These are phyloP conservation scores for Lathyrus aphaca DNA, from an alignment of 306 rosid species.

Conservation along the genomic window DNA sequence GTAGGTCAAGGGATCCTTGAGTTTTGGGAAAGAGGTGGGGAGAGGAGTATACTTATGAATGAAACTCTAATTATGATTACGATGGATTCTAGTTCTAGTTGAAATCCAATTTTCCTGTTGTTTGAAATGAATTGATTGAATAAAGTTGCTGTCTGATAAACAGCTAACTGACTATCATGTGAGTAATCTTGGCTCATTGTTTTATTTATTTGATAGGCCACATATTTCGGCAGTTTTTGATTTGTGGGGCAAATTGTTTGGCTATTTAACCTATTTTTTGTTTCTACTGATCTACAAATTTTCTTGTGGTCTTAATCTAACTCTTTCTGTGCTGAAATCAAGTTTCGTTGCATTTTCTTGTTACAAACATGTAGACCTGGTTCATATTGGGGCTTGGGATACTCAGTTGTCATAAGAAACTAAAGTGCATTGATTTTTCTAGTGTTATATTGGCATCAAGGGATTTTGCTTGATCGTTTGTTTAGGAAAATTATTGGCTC, in stretches of 20 bases:
- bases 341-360: constrained; percentile 25
- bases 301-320: constrained; percentile 12
- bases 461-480: constrained; percentile 16
- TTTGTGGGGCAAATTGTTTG: constrained; percentile 7
- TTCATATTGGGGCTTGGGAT: constrained; percentile 30
- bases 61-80: constrained; percentile 7
- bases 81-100: constrained; percentile 25
- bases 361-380: constrained; percentile 15
- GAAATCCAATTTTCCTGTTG: constrained; percentile 1
- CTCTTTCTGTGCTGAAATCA: not conserved
- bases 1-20: constrained; percentile 26
- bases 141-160: not conserved
- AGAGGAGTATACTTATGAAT: constrained; percentile 8
- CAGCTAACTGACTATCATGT: not conserved
- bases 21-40: not conserved
- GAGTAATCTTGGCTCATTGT: not conserved
- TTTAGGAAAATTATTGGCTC: constrained; percentile 11
- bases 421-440: not conserved
- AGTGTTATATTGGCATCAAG: not conserved
- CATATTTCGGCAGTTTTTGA: not conserved
- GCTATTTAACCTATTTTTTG: not conserved
- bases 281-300: constrained; percentile 4
- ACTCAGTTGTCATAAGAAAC: constrained; percentile 10
- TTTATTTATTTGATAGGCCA: not conserved
- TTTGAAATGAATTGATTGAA: constrained; percentile 1